These are phyloP conservation scores for Solanum medicagineum DNA, from an alignment of 257 asterid species.

Conservation along the genomic window DNA sequence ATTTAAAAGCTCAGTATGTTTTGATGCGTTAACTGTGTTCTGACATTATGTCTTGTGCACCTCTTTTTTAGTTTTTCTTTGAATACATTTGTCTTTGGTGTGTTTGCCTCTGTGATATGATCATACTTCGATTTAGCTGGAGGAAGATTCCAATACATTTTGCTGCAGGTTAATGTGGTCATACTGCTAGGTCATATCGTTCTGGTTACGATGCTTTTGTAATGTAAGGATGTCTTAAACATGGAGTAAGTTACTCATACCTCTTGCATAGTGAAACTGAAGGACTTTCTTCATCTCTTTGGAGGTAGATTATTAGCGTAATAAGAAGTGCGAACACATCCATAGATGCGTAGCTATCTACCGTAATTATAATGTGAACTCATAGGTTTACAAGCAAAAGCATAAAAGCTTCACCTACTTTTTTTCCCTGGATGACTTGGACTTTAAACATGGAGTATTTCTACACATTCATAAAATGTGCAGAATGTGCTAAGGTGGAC, in stretches of 20 bases:
- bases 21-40: not conserved
- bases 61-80: not conserved
- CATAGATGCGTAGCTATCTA: not conserved
- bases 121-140: not conserved
- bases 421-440: not conserved
- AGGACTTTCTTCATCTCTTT: not conserved
- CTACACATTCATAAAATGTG: not conserved
- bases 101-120: not conserved
- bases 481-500: not conserved
- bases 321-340: not conserved
- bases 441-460: not conserved
- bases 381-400: not conserved
- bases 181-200: not conserved
- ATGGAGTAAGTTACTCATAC: not conserved
- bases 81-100: not conserved
- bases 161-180: not conserved
- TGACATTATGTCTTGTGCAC: not conserved
- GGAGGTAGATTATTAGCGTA: not conserved
- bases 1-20: slow-evolving; percentile 81
- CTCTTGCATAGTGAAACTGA: not conserved
- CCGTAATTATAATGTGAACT: not conserved
- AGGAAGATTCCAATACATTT: not conserved
- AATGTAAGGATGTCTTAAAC: not conserved
- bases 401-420: not conserved
- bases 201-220: not conserved